Evolutionary conservation across 192 early-diverging fungal genomes (phyloP), one percentile per base, ranked within the genome.

Genomic region (Coemansia sp.): DNA sequence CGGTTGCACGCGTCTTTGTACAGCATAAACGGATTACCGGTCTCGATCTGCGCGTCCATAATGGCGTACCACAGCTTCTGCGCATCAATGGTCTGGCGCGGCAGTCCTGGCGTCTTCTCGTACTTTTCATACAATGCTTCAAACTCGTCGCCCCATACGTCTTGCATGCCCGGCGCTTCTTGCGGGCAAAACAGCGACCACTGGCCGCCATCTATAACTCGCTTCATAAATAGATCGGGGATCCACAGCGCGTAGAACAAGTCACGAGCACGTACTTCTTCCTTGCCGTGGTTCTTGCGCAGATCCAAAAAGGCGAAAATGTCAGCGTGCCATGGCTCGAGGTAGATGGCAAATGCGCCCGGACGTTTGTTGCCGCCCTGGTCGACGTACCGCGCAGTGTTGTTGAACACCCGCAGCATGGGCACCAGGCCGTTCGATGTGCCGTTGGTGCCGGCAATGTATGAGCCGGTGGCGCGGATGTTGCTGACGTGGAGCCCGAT

Each of bases 1-100:
- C 92, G 84, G 82, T 98, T 98, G 85, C 97, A 98, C 24, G 97
- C 93, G 82, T 98, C 97, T 84, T 98, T 97, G 88, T 98, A 98
- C 32, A 98, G 87, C 91, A 98, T 97, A 68, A 91, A 98, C 5
- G 97, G 97, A 9, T 89, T 96, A 29, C 97, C 97, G 6, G 97
- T 98, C 83, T 98, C 97, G 23, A 91, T 93, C 80, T 98, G 97
- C 14, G 94, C 82, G 58, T 98, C 97, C 32, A 98, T 69, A 54
- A 98, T 94, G 0, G 95, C 93, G 65, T 88, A 92, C 97, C 97
- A 98, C 18, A 98, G 84, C 84, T 96, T 97, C 70, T 98, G 95
- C 29, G 97, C 97, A 72, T 95, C 93, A 74, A 98, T 82, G n/a
- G 88, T 89, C 82, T 91, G 87, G 68, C 94, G 88, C 23, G 93